A percentile compares a stretch with the other conserved stretches of the same genome.
phyloP scores from a whole-genome alignment of 2,329 filamentous ascomycete species.

The Colletotrichum limetticola region DNA sequence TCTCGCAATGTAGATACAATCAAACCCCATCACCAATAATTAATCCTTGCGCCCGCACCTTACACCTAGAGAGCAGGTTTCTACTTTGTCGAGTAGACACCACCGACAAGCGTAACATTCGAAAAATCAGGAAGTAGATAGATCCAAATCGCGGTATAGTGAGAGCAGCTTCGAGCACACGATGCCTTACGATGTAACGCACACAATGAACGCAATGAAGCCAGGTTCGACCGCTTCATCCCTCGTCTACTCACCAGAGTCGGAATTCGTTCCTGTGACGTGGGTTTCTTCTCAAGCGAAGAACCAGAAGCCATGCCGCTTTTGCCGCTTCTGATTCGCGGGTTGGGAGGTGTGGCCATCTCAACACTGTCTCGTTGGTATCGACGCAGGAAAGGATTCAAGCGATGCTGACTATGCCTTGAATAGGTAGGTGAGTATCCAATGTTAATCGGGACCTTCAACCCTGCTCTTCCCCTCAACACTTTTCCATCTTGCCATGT shows the following conservation, averaged over 20 bases:
- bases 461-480: not conserved
- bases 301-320: not conserved
- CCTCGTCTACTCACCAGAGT: not conserved
- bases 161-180: not conserved
- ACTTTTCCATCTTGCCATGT: not conserved
- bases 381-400: not conserved
- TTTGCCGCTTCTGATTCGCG: not conserved
- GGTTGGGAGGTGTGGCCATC: not conserved
- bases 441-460: not conserved
- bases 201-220: not conserved
- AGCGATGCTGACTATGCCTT: not conserved
- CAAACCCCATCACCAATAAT: not conserved
- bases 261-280: not conserved
- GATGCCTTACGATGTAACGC: not conserved
- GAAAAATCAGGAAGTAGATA: not conserved
- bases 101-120: not conserved
- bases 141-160: not conserved
- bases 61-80: not conserved
- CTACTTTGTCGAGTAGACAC: not conserved
- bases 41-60: not conserved
- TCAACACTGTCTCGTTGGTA: not conserved
- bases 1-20: not conserved
- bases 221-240: not conserved
- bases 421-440: not conserved
- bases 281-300: not conserved